Conservation (phyloP, 2,329 filamentous ascomycete species). For the Colletotrichum tamarilloi region DNA sequence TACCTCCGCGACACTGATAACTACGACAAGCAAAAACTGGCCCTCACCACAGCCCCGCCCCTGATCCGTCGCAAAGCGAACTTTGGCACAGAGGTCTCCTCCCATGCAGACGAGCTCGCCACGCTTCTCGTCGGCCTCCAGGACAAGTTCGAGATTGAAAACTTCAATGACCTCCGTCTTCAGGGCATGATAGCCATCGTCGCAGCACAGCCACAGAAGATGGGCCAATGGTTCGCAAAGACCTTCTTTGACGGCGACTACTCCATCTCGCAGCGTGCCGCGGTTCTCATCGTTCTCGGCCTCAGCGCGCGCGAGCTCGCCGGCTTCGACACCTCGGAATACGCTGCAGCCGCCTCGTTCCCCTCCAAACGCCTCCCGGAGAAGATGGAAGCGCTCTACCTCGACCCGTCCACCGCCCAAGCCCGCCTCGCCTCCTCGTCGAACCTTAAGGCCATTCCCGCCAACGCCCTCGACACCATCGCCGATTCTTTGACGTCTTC, state of each 20-base stretch:
- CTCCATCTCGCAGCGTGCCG: constrained; percentile 84
- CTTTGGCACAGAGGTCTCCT: constrained; percentile 88
- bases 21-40: constrained; percentile 86
- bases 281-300: constrained; percentile 84
- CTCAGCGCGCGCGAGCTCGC: constrained; percentile 86
- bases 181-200: constrained; percentile 87
- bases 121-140: constrained; percentile 81
- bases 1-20: constrained; percentile 85
- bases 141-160: constrained; percentile 84
- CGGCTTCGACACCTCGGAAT: constrained; percentile 73
- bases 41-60: constrained; percentile 78
- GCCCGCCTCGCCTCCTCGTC: constrained; percentile 41
- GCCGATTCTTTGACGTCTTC: constrained; percentile 74
- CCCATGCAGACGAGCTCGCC: constrained; percentile 85
- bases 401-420: constrained; percentile 43
- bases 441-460: constrained; percentile 61
- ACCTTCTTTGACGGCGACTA: constrained; percentile 94
- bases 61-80: constrained; percentile 89
- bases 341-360: constrained; percentile 67
- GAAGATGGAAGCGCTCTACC: constrained; percentile 79
- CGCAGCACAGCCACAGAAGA: constrained; percentile 77
- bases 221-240: constrained; percentile 86
- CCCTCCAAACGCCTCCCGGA: constrained; percentile 84
- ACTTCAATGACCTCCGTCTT: constrained; percentile 80
- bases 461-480: constrained; percentile 74